Conservation (phyloP, 371 early-diverging fungal genomes). For the Mucor saturninus region DNA sequence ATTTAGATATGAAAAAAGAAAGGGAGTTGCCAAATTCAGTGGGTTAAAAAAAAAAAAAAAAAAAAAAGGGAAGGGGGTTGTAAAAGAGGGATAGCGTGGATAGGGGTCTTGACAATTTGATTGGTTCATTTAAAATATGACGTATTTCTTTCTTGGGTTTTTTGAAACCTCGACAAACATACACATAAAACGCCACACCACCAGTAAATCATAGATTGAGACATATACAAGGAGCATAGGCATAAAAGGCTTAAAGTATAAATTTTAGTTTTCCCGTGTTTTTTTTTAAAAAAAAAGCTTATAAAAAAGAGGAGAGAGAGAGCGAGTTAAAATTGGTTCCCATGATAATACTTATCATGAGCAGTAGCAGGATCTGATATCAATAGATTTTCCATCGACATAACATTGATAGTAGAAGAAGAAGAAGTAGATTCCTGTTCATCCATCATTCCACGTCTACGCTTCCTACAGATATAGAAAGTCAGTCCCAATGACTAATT, state of each 20-base stretch:
- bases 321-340: too few relatives aligned
- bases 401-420: constrained; percentile 4
- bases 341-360: too few relatives aligned
- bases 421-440: background rate
- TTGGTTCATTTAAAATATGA: background rate
- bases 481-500: background rate
- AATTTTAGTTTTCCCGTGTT: too few relatives aligned
- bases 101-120: background rate
- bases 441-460: constrained; percentile 8
- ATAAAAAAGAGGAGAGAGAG: too few relatives aligned
- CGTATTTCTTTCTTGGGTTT: background rate
- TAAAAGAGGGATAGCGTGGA: too few relatives aligned
- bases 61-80: constrained; percentile 11
- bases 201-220: too few relatives aligned
- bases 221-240: too few relatives aligned
- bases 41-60: constrained; percentile 22
- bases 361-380: constrained; percentile 8
- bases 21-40: constrained; percentile 35
- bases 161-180: too few relatives aligned
- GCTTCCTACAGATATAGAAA: constrained; percentile 16
- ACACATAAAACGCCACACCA: too few relatives aligned
- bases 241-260: too few relatives aligned
- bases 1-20: constrained; percentile 20
- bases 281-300: too few relatives aligned
- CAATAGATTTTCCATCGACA: constrained; percentile 29